Base-by-base conservation (phyloP, 768 basidiomycete genomes). In the Tulasnella sp. region DNA sequence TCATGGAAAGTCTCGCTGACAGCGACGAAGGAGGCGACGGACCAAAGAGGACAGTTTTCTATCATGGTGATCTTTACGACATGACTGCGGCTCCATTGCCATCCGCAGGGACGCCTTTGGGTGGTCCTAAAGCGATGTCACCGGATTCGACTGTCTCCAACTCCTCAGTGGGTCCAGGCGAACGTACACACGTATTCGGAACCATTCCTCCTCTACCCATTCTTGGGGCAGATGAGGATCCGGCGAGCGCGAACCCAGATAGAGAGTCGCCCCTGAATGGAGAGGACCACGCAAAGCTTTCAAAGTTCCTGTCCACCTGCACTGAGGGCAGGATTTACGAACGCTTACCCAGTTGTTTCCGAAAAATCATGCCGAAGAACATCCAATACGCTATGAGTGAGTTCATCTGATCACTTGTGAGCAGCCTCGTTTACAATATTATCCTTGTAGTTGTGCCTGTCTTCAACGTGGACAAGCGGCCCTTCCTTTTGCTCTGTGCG, bases 341-440 rank as follows among this genome's bases (percentile, higher is more conserved):
- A 68, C 82, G 88, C 10, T 80, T 92, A 63, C 92, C 91, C 4
- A 75, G 77, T 17, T 83, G 84, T 65, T 83, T 94, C 64, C 78
- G 86, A 60, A 80, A 86, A 2, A 85, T 93, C 68, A 73, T 97
- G 65, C 92, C 91, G 1, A 69, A 75, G 7, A 82, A 80, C 62
- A 84, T 93, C 62, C 85, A 93, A 65, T 93, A 91, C 72, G 90
- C 89, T 8, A 75, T 97, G 61, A 82, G 91, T 92, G 86, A 74
- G 7, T 21, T 22, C 24, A 25, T 22, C 24, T 52, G 11, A 17
- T 1, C 1, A 8, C n/a, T 9, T 1, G 19, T 34, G 48, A 38
- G 34, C 5, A 38, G 7, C 34, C 34, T 38, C 34, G 53, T 19
- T 62, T 25, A 24, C 34, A 5, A 15, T 5, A 62, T 11, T 29